Evolutionary conservation across 768 basidiomycete species (phyloP), one percentile per base, ranked within the genome.

Genomic region (Neoboletus magnificus): DNA sequence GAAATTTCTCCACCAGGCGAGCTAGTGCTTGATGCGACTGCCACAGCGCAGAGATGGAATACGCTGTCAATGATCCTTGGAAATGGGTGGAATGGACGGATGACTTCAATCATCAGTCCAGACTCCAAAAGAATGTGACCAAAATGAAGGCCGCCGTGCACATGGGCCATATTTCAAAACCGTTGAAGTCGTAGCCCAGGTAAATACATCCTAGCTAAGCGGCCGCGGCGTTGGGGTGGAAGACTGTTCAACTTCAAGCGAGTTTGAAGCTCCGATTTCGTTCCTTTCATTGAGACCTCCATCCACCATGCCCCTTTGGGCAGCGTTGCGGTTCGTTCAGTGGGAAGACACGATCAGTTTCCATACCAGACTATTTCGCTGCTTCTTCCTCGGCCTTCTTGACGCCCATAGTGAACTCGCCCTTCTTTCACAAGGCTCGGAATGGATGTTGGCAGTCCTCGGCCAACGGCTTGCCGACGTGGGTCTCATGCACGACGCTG

Each of bases 301-400:
- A 29, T 9, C 20, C 10, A 20, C 27, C 45, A 51, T 52, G n/a
- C 39, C 22, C 22, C 30, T 57, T 15, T 57, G 39, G 46, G 16
- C 39, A 13, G 39, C 27, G 20, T 39, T 45, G 12, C 29, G 18
- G 5, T 40, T 53, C 29, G n/a, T 40, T 22, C 39, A 43, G 25
- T 63, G 61, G 62, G 41, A 61, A 32, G 64, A 66, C 48, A 55
- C 42, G 7, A 1, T 60, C 25, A 32, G 11, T 35, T 50, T 65
- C 32, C 65, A 66, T 37, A 47, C 30, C 20, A 32, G 5, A 13
- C 25, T 66, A 0, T 50, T 66, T 36, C 65, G 45, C 16, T 64
- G 55, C 45, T 58, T 62, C 46, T 20, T 58, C 1, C 46, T 54
- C 15, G 13, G 41, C 18, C 5, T 56, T 22, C 37, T 57, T 9